These are phyloP conservation scores for Neurospora terricola DNA, from an alignment of 495 filamentous ascomycete genomes.

Conservation along the genomic window DNA sequence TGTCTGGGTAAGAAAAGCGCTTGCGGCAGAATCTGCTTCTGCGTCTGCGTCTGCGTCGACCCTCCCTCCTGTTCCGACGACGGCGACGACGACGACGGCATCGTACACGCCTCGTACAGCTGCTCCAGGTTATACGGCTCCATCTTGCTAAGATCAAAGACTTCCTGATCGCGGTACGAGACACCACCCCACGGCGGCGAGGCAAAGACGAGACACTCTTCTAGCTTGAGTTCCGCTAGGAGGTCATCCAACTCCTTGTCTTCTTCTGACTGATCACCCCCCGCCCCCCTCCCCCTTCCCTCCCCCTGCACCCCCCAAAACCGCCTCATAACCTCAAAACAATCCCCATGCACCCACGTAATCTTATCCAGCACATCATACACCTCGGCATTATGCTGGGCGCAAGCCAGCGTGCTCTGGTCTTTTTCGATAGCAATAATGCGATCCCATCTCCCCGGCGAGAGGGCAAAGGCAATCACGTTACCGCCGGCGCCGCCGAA, in stretches of 20 bases:
- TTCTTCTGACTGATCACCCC: not conserved
- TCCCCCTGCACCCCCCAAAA: not conserved
- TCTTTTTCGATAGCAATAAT: slow-evolving; percentile 86
- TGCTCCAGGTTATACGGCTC: slow-evolving; percentile 64
- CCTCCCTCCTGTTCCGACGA: no score
- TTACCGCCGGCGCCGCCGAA: slow-evolving; percentile 93
- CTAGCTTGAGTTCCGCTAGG: slow-evolving; percentile 42
- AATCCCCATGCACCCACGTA: slow-evolving; percentile 75
- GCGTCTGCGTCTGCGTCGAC: not conserved
- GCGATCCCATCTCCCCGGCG: slow-evolving; percentile 55
- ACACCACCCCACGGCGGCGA: slow-evolving; percentile 96
- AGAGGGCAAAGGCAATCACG: slow-evolving; percentile 82
- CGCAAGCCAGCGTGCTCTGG: slow-evolving; percentile 65
- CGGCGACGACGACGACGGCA: no score
- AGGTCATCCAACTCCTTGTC: slow-evolving; percentile 24
- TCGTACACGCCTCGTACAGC: slow-evolving; percentile 49
- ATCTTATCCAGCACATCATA: slow-evolving; percentile 72
- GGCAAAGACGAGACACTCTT: slow-evolving; percentile 43
- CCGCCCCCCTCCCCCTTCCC: not conserved
- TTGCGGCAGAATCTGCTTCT: slow-evolving; percentile 30
- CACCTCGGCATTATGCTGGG: slow-evolving; percentile 81
- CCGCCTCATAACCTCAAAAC: slow-evolving; percentile 45
- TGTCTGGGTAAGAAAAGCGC: slow-evolving; percentile 83
- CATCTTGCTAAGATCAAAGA: slow-evolving; percentile 85
- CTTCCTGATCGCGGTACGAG: slow-evolving; percentile 59